Evolutionary conservation across 1,284 basidiomycete species (phyloP).

Genomic region (Bondarzewia mesenterica): DNA sequence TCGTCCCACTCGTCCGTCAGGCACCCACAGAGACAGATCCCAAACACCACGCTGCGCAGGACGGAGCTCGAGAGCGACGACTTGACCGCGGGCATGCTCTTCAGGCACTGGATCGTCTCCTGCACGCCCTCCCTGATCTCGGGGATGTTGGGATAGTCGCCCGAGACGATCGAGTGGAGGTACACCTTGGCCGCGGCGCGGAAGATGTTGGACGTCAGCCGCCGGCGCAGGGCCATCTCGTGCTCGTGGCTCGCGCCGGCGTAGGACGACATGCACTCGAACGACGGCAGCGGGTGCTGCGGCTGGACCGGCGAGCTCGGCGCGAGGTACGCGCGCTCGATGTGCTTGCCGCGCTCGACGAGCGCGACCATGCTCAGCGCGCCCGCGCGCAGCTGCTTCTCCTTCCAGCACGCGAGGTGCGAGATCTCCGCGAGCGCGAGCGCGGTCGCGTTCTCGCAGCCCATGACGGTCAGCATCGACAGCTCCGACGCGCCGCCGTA

Average conservation of each 20-base stretch:
- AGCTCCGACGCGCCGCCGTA: slow-evolving; percentile 25
- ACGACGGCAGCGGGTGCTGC: not conserved
- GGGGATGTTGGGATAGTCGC: slow-evolving; percentile 51
- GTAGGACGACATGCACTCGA: not conserved
- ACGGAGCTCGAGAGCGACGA: slow-evolving; percentile 42
- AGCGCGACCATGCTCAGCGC: slow-evolving; percentile 50
- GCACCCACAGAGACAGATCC: slow-evolving; percentile 63
- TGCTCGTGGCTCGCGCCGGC: slow-evolving; percentile 7
- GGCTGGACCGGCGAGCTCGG: not conserved
- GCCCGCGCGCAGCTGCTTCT: slow-evolving; percentile 26
- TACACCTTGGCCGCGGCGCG: slow-evolving; percentile 66
- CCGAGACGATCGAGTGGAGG: slow-evolving; percentile 63
- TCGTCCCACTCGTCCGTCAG: slow-evolving; percentile 46
- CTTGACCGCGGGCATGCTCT: slow-evolving; percentile 30
- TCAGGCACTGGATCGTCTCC: slow-evolving; percentile 46
- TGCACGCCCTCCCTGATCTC: slow-evolving; percentile 50
- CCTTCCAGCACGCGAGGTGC: slow-evolving; percentile 61
- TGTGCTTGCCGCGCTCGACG: slow-evolving; percentile 39
- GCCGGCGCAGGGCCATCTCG: slow-evolving; percentile 34
- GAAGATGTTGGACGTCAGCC: slow-evolving; percentile 61
- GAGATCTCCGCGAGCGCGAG: slow-evolving; percentile 72
- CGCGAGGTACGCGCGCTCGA: slow-evolving; percentile 36
- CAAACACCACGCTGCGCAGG: slow-evolving; percentile 71
- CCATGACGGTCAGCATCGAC: slow-evolving; percentile 74
- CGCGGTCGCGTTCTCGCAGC: slow-evolving; percentile 72